phyloP scores from a whole-genome alignment of 805 yeast genomes.

The Myxozyma udenii region DNA sequence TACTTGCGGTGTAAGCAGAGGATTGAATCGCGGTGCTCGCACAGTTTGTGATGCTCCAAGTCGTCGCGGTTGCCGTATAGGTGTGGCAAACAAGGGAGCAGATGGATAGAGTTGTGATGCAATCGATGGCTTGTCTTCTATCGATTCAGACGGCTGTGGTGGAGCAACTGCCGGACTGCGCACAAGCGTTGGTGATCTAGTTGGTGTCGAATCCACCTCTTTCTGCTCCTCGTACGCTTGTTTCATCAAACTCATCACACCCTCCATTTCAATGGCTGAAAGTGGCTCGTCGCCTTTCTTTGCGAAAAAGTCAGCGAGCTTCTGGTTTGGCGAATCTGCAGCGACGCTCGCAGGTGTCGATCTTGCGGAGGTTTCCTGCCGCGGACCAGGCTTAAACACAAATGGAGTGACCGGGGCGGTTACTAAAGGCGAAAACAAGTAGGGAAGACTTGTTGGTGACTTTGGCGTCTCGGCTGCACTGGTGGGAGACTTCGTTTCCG shows the following conservation, averaged over 20 bases:
- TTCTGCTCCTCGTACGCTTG: constrained; percentile 38
- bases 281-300: constrained; percentile 72
- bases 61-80: constrained; percentile 14
- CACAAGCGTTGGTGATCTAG: neutral
- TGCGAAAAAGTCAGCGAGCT: constrained; percentile 66
- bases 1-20: constrained; percentile 22
- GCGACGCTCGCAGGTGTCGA: constrained; percentile 5
- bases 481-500: neutral
- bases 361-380: neutral
- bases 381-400: neutral
- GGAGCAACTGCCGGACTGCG: neutral
- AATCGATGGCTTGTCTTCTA: constrained; percentile 3
- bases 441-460: constrained; percentile 8
- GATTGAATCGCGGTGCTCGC: constrained; percentile 29
- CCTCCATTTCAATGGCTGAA: constrained; percentile 72
- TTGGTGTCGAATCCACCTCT: neutral
- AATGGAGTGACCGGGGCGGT: neutral
- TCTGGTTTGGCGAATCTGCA: constrained; percentile 57
- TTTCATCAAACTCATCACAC: constrained; percentile 61
- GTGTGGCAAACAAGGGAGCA: constrained; percentile 18
- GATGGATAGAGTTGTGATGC: constrained; percentile 22
- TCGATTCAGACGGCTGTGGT: neutral
- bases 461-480: neutral
- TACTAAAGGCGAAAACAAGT: constrained; percentile 16
- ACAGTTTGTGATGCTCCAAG: constrained; percentile 6